These are phyloP conservation scores for Flaveria linearis DNA, from an alignment of 129 eudicot genomes.

Conservation along the genomic window DNA sequence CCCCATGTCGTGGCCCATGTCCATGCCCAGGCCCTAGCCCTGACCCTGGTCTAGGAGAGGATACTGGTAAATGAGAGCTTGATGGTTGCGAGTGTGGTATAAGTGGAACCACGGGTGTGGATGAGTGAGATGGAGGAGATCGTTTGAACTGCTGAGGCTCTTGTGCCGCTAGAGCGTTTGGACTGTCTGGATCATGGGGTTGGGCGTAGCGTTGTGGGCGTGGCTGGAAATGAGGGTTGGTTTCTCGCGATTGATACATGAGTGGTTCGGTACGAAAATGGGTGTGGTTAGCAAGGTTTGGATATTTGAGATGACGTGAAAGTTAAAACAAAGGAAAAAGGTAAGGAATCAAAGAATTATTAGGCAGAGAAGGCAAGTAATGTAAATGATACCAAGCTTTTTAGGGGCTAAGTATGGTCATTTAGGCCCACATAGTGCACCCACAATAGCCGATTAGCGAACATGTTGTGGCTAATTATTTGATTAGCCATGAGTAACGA, in stretches of 20 bases:
- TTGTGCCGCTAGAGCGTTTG: conserved; percentile 19
- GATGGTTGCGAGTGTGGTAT: conserved; percentile 33
- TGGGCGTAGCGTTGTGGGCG: conserved; percentile 37
- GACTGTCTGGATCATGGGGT: conserved; percentile 31
- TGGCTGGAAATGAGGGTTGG: conserved; percentile 81
- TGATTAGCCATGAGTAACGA: neutral
- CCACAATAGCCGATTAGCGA: conserved; percentile 1
- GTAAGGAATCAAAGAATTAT: conserved; percentile 65
- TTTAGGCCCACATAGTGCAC: conserved; percentile 19
- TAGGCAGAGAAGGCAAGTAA: conserved; percentile 76
- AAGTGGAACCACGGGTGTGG: conserved; percentile 5
- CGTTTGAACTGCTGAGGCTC: conserved; percentile 35
- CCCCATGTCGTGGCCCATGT: neutral
- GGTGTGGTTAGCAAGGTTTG: conserved; percentile 28
- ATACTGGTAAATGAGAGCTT: conserved; percentile 23
- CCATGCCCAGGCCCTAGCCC: neutral
- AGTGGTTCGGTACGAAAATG: conserved; percentile 19
- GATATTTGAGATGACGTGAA: conserved; percentile 35
- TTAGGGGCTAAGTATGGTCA: conserved; percentile 2
- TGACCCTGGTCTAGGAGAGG: neutral
- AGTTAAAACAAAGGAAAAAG: conserved; percentile 28
- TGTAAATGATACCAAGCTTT: conserved; percentile 47
- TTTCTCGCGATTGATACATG: conserved; percentile 66
- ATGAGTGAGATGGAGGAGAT: conserved; percentile 22
- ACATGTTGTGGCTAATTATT: neutral